phyloP scores from a whole-genome alignment of 805 yeast genomes.

The Pichia californica region DNA sequence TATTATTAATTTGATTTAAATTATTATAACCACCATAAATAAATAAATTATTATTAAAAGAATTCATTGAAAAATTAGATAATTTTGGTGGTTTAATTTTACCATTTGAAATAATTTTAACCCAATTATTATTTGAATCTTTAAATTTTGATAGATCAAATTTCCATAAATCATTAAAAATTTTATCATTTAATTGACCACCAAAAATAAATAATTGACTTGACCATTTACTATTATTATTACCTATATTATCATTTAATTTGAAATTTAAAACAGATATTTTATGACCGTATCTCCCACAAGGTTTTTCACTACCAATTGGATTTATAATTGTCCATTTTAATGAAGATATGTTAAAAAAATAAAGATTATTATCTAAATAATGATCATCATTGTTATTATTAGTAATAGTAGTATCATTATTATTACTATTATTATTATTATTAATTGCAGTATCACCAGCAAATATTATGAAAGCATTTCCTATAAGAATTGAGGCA shows the following conservation, averaged over 20 bases:
- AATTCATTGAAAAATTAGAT: constrained; percentile 84
- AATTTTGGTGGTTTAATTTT: constrained; percentile 69
- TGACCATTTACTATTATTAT: constrained; percentile 32
- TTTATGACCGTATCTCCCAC: constrained; percentile 93
- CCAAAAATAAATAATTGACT: constrained; percentile 78
- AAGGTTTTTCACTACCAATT: constrained; percentile 70
- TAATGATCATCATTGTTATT: constrained; percentile 70
- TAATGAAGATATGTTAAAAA: constrained; percentile 71
- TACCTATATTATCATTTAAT: too few relatives aligned
- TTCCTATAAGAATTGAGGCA: constrained; percentile 84
- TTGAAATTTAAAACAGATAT: constrained; percentile 67
- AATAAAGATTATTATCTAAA: constrained; percentile 84
- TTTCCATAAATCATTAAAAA: constrained; percentile 75
- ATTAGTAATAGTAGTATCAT: too few relatives aligned
- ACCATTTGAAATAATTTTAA: constrained; percentile 47
- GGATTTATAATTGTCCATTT: constrained; percentile 80
- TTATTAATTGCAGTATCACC: constrained; percentile 84
- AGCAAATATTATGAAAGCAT: constrained; percentile 91
- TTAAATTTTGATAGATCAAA: constrained; percentile 86
- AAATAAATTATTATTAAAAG: constrained; percentile 71
- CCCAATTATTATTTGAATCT: constrained; percentile 82
- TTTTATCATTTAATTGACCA: constrained; percentile 81
- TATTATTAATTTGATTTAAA: constrained; percentile 60
- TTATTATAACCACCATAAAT: constrained; percentile 87
- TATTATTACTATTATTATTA: too few relatives aligned